These are phyloP conservation scores for Apiotrichum montevideense DNA, from an alignment of 1,284 basidiomycete genomes.

Conservation along the genomic window DNA sequence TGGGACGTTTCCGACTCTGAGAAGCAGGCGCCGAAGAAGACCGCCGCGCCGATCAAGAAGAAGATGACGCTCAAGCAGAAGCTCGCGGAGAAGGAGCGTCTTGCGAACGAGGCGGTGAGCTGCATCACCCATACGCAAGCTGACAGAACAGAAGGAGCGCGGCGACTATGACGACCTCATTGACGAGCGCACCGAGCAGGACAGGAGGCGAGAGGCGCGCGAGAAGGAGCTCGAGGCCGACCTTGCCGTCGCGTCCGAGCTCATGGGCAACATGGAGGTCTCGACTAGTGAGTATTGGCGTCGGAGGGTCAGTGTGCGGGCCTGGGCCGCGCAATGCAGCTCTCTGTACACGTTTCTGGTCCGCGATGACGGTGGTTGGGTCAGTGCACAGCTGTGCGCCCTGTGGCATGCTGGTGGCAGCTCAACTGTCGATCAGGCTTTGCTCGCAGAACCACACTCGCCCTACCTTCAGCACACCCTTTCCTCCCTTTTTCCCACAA, in stretches of 20 bases:
- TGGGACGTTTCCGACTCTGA: conserved; percentile 86
- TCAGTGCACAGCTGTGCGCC: conserved; percentile 1
- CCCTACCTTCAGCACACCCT: too few relatives aligned
- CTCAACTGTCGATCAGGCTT: too few relatives aligned
- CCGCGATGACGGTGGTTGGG: neutral
- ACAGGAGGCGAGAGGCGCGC: conserved; percentile 65
- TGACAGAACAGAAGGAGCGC: conserved; percentile 8
- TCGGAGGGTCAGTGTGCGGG: neutral
- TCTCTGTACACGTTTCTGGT: too few relatives aligned
- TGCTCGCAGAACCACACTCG: too few relatives aligned
- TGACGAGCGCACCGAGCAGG: conserved; percentile 58
- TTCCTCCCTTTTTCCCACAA: neutral
- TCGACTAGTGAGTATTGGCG: conserved; percentile 1
- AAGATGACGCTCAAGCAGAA: conserved; percentile 84
- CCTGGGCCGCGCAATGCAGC: too few relatives aligned
- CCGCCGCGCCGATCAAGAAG: conserved; percentile 67
- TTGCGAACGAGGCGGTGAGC: conserved; percentile 52
- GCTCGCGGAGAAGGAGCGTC: conserved; percentile 68
- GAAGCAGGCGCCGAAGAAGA: conserved; percentile 57
- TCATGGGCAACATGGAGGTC: conserved; percentile 62
- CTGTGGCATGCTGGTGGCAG: too few relatives aligned
- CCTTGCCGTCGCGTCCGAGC: conserved; percentile 69
- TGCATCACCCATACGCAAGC: neutral
- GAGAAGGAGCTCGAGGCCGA: conserved; percentile 78
- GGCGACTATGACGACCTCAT: conserved; percentile 62